Conservation (phyloP, 805 yeast genomes). For the Kodamaea sagamina region DNA sequence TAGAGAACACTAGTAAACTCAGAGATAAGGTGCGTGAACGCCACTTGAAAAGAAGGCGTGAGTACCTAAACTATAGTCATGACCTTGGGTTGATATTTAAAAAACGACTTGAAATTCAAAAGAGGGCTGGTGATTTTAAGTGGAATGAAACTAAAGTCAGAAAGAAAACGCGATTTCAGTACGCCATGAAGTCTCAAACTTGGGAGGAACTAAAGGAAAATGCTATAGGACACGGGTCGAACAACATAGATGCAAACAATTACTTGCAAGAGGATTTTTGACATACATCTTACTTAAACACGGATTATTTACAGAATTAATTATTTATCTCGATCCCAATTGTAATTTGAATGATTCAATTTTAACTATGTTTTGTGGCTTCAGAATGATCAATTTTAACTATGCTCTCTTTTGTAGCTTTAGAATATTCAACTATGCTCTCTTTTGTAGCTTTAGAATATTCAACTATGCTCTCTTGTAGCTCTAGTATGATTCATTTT, state of each 20-base stretch:
- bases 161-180: background rate
- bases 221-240: conserved; percentile 18
- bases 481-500: too few relatives aligned
- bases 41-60: conserved; percentile 5
- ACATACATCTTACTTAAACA: background rate
- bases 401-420: too few relatives aligned
- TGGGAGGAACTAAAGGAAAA: conserved; percentile 10
- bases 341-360: background rate
- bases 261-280: conserved; percentile 14
- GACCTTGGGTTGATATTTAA: conserved; percentile 12
- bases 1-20: background rate
- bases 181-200: background rate
- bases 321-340: background rate
- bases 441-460: too few relatives aligned
- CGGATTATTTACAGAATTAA: background rate
- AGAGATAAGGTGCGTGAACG: background rate
- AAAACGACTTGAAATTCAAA: conserved; percentile 15
- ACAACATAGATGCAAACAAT: conserved; percentile 15
- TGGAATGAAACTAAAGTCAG: conserved; percentile 11
- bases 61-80: conserved; percentile 5
- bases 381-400: background rate
- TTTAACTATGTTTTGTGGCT: background rate
- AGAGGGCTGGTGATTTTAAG: conserved; percentile 6
- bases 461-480: too few relatives aligned
- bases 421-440: too few relatives aligned